phyloP scores from a whole-genome alignment of 164 flowering plant genomes.

The Piper longum region DNA sequence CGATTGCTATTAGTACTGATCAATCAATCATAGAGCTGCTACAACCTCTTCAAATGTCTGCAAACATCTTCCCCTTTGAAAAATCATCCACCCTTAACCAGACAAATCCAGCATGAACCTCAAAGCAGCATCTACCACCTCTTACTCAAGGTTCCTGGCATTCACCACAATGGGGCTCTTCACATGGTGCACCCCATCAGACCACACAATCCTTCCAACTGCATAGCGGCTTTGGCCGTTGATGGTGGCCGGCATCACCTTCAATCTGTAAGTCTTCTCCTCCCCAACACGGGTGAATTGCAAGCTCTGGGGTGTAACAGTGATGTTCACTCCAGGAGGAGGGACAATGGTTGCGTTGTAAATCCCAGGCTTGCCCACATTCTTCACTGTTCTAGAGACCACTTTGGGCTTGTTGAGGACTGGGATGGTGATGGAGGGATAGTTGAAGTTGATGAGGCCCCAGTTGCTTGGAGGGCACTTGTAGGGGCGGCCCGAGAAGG shows the following conservation, averaged over 20 bases:
- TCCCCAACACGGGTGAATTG: constrained; percentile 18
- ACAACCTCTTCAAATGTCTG: too few relatives aligned
- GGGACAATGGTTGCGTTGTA: constrained; percentile 4
- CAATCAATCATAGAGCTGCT: too few relatives aligned
- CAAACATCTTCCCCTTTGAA: too few relatives aligned
- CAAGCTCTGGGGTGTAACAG: constrained; percentile 18
- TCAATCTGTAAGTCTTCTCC: constrained; percentile 19
- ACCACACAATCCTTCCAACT: constrained; percentile 22
- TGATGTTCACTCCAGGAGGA: constrained; percentile 5
- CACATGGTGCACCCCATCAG: constrained; percentile 20
- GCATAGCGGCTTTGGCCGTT: not conserved
- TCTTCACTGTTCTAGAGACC: constrained; percentile 14
- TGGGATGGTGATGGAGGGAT: constrained; percentile 15
- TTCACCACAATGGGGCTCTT: constrained; percentile 11
- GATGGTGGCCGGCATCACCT: constrained; percentile 1
- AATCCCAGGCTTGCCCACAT: constrained; percentile 14
- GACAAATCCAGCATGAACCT: too few relatives aligned
- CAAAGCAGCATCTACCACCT: too few relatives aligned
- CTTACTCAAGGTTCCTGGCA: not conserved
- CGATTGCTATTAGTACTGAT: too few relatives aligned
- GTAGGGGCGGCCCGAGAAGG: constrained; percentile 8
- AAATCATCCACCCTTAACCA: too few relatives aligned
- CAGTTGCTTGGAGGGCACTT: constrained; percentile 8
- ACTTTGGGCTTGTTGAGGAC: constrained; percentile 3
- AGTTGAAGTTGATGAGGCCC: constrained; percentile 13